Base-by-base conservation (phyloP, 495 filamentous ascomycete genomes). In the Podospora didyma region DNA sequence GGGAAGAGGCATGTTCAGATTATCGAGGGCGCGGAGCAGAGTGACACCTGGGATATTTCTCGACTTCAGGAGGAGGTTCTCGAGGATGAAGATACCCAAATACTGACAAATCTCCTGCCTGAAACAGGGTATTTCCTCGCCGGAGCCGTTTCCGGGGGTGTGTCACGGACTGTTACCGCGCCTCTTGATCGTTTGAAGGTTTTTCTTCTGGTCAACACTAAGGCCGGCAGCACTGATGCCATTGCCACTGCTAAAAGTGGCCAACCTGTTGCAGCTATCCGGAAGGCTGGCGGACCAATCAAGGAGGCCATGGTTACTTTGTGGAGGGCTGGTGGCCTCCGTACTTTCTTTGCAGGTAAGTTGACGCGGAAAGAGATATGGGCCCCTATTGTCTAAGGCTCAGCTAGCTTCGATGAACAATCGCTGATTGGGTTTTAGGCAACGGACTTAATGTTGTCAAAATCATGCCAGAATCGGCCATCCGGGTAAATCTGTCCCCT, bases 381-480 rank as follows among this genome's bases (percentile, higher is more conserved):
- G 14, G 41, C 26, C 7, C 12, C 16, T 17, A 42, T 42, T 14
- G 4, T 20, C 7, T 11, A 26, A 19, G 16, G 41, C 22, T 12
- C 56, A 56, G 31, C 52, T 23, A 11, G 28, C 5, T n/a, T n/a
- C 35, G 39, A 17, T 39, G 31, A n/a, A 19, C 49, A 17, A 22
- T 9, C 47, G 47, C 74, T 80, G 51, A 82, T 53, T 22, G 26
- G 9, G n/a, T 31, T 62, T 6, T 34, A 97, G 94, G 94, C 26
- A 98, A 98, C 67, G 94, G 94, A 7, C 79, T 98, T 56, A 98
- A 98, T 65, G 93, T 97, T 10, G 65, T 97, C 61, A 98, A 98
- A 72, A 91, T 98, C 48, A 93, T 97, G 87, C 94, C 94, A 7
- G 94, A 98, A 71, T 96, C 93, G 6, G 94, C 94, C 34, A 96